Evolutionary conservation across 345 rosid species (phyloP), one percentile per base, ranked within the genome.

Genomic region (Excoecaria cochinchinensis): DNA sequence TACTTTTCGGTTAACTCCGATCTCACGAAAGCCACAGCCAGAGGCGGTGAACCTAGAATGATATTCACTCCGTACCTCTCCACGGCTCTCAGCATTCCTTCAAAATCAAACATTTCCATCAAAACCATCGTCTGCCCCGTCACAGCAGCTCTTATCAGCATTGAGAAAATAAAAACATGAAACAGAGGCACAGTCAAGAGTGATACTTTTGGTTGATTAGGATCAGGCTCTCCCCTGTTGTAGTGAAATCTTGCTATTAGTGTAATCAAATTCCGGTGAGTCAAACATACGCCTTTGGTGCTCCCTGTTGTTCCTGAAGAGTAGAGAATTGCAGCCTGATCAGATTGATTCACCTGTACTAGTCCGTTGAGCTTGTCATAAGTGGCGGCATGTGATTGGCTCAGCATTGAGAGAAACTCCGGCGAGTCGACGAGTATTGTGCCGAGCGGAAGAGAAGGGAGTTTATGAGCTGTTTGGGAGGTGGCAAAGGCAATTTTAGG

Each of bases 301-400:
- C 76, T 76, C 8, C 97, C 99, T 0, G 91, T 95, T 1, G 97
- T 92, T 61, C 97, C 99, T 0, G 99, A 95, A 0, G 97, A 95
- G 79, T 78, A 91, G 0, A 95, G 87, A 38, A 92, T 83, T 24
- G 90, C 91, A 0, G 97, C 97, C 66, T 86, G 14, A 66, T 90
- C 95, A 19, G 88, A 76, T 77, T 91, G 99, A n/a, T 76, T 70
- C 64, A 87, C 86, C 16, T 46, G 74, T 68, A 69, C 78, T 12
- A 53, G 75, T 55, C 59, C 59, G 31, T 74, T n/a, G 57, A 81
- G 31, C 0, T 19, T 5, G 47, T 7, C 70, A 39, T 48, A 9
- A 38, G 60, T 14, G 22, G 53, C 63, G 21, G 72, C 63, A 17
- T 74, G 15, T 17, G 67, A 55, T 38, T 71, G 82, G 68, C 73